phyloP scores from a whole-genome alignment of 2,329 filamentous ascomycete genomes.

The Davidsoniella virescens region DNA sequence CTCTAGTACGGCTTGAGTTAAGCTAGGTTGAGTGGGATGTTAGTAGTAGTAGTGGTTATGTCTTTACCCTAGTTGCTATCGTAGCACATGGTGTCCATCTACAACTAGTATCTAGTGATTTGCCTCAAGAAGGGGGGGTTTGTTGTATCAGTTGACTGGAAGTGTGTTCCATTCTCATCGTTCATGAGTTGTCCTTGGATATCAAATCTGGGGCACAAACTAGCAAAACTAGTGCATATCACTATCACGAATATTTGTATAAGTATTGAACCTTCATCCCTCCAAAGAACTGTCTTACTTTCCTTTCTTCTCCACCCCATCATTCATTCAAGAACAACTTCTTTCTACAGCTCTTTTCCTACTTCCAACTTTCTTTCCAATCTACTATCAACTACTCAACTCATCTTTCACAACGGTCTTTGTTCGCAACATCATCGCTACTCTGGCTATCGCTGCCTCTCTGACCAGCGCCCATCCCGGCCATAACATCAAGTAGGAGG shows the following conservation, averaged over 20 bases:
- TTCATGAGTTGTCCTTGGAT: too few species aligned
- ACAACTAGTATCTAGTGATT: too few species aligned
- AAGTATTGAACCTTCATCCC: constrained; percentile 5
- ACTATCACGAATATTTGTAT: background rate
- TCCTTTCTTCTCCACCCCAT: background rate
- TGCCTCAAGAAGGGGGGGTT: too few species aligned
- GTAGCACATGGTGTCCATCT: too few species aligned
- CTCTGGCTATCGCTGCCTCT: constrained; percentile 11
- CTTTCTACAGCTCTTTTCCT: background rate
- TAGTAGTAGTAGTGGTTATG: too few species aligned
- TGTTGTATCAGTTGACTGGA: too few species aligned
- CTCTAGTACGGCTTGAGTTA: too few species aligned
- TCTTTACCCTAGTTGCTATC: too few species aligned
- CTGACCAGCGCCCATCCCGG: constrained; percentile 28
- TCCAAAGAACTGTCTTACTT: background rate
- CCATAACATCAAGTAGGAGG: constrained; percentile 31
- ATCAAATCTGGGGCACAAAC: background rate
- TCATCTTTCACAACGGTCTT: constrained; percentile 5
- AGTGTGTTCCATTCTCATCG: too few species aligned
- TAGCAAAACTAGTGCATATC: background rate
- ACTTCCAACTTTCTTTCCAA: background rate
- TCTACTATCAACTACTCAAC: too few species aligned
- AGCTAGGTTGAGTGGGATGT: too few species aligned
- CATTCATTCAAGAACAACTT: background rate
- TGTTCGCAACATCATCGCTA: constrained; percentile 8